These are phyloP conservation scores for Pontederia crassipes DNA, from an alignment of 176 grass and related monocot species.

Conservation along the genomic window DNA sequence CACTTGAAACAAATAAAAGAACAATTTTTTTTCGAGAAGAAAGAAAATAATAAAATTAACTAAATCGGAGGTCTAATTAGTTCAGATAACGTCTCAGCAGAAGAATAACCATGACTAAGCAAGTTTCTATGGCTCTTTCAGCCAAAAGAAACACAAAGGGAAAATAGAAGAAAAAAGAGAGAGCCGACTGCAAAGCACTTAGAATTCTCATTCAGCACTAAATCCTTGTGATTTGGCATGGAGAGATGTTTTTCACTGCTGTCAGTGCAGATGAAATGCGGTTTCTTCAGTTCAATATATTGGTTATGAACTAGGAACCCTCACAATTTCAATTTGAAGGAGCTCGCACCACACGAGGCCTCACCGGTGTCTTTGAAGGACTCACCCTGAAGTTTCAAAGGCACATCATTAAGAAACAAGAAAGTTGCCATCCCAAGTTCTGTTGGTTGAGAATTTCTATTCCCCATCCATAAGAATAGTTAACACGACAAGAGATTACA, in stretches of 20 bases:
- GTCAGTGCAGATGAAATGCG: too few relatives aligned
- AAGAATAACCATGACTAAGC: background rate
- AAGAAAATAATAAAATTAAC: too few relatives aligned
- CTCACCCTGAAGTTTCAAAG: background rate
- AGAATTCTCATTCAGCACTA: background rate
- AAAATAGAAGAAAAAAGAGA: background rate
- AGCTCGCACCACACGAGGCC: background rate
- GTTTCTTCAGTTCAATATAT: too few relatives aligned
- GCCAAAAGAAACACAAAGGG: background rate
- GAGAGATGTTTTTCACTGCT: too few relatives aligned
- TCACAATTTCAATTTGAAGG: background rate
- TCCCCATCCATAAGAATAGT: too few relatives aligned
- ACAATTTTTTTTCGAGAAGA: too few relatives aligned
- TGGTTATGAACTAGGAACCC: too few relatives aligned
- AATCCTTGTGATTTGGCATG: background rate
- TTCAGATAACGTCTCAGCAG: background rate
- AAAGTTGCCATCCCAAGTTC: too few relatives aligned
- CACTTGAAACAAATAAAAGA: too few relatives aligned
- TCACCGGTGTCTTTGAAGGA: constrained; percentile 8
- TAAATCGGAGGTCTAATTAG: background rate
- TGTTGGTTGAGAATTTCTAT: too few relatives aligned
- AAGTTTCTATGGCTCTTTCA: background rate
- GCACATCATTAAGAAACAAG: too few relatives aligned
- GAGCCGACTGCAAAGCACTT: background rate
- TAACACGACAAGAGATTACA: too few relatives aligned